Conservation (phyloP, 75 land plant genomes). For the Ceratopteris richardii region DNA sequence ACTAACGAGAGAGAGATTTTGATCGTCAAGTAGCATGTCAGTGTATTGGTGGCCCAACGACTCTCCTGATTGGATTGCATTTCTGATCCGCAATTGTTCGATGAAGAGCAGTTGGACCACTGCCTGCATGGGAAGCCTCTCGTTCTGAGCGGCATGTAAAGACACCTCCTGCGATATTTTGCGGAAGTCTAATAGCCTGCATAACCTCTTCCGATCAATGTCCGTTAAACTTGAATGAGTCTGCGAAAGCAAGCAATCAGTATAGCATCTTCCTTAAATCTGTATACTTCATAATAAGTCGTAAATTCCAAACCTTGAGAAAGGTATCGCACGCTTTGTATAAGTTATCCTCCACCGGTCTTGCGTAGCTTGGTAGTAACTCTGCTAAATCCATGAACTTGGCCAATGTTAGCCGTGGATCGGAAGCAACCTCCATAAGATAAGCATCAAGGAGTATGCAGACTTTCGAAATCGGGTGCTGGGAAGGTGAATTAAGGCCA, state of each 20-base stretch:
- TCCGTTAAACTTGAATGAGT: slow-evolving; percentile 81
- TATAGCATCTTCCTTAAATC: background rate
- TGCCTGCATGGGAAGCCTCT: slow-evolving; percentile 86
- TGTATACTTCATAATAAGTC: background rate
- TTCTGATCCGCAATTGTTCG: slow-evolving; percentile 79
- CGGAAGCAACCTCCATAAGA: slow-evolving; percentile 82
- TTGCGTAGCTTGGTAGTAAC: slow-evolving; percentile 55
- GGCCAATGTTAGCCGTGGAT: slow-evolving; percentile 59
- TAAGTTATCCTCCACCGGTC: slow-evolving; percentile 54
- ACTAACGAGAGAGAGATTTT: too few relatives aligned
- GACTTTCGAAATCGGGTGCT: slow-evolving; percentile 56
- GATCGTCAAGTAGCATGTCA: too few relatives aligned
- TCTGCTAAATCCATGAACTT: slow-evolving; percentile 71
- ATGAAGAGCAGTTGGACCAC: slow-evolving; percentile 89
- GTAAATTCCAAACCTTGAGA: slow-evolving; percentile 42
- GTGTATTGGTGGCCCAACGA: too few relatives aligned
- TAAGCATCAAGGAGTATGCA: slow-evolving; percentile 61
- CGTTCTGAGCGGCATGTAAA: slow-evolving; percentile 96
- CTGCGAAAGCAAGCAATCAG: slow-evolving; percentile 27
- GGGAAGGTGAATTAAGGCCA: slow-evolving; percentile 52
- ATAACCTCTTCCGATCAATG: slow-evolving; percentile 62
- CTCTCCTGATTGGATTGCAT: slow-evolving; percentile 33
- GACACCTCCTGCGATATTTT: slow-evolving; percentile 93
- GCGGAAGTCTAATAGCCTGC: slow-evolving; percentile 85
- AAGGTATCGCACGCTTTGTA: slow-evolving; percentile 77